phyloP scores from a whole-genome alignment of 768 basidiomycete genomes.

The Lyophyllum decastes region DNA sequence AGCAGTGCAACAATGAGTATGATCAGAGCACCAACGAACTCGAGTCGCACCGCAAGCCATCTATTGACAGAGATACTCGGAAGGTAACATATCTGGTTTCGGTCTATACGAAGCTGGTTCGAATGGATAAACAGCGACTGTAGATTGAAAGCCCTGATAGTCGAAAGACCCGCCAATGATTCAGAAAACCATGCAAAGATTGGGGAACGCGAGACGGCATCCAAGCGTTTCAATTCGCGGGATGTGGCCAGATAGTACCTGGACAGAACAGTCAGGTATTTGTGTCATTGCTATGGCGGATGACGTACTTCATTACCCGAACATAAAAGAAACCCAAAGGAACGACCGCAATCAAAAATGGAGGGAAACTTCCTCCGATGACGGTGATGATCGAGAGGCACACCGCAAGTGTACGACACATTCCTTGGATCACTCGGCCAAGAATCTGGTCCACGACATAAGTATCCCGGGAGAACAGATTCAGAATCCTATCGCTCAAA shows the following conservation, averaged over 20 bases:
- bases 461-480: constrained; percentile 88
- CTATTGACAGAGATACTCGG: constrained; percentile 76
- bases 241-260: constrained; percentile 90
- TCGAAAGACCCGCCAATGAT: constrained; percentile 72
- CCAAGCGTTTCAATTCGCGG: constrained; percentile 85
- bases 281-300: neutral
- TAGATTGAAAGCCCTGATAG: constrained; percentile 81
- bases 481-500: constrained; percentile 61
- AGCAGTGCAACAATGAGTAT: constrained; percentile 72
- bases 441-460: constrained; percentile 87
- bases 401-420: constrained; percentile 64
- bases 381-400: constrained; percentile 67
- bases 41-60: constrained; percentile 84
- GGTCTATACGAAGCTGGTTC: constrained; percentile 77
- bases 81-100: constrained; percentile 80
- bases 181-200: constrained; percentile 92
- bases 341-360: constrained; percentile 73
- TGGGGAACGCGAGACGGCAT: constrained; percentile 86
- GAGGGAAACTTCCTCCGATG: constrained; percentile 81
- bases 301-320: constrained; percentile 71
- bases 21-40: constrained; percentile 80
- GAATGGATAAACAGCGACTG: constrained; percentile 65
- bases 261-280: constrained; percentile 1
- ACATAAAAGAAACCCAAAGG: constrained; percentile 82
- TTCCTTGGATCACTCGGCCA: constrained; percentile 69